Evolutionary conservation across 2,329 filamentous ascomycete genomes (phyloP), one percentile per base, ranked within the genome.

Genomic region (Graphium sp.): DNA sequence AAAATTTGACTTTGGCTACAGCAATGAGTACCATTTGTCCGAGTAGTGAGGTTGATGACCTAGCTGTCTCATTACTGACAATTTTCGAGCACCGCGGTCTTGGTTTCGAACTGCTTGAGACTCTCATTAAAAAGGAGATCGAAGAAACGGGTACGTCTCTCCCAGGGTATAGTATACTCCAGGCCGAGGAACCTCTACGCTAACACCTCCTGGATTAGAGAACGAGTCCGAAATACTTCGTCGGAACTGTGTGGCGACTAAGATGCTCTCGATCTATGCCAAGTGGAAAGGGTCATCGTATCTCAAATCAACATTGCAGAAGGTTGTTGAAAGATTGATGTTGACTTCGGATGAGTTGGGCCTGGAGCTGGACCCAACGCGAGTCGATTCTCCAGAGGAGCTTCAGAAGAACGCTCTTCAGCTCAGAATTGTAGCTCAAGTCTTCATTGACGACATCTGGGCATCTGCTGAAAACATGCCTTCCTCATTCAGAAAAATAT

Each of bases 381-480:
- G 71, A 33, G 66, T 74, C 4, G 49, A 50, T 20, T 70, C 68
- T 1, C 50, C 57, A 2, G 72, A 77, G 38, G 72, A 78, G 38
- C 52, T 77, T 3, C 56, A 74, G 40, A 74, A 71, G 40, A 79
- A 78, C 42, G 69, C 70, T 3, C 45, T 72, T 10, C 72, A 78
- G 41, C 55, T 79, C 23, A 62, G 67, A 29, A 68, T 74, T 19
- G 71, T 79, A 7, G 70, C 74, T 2, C 74, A 76, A 39, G 71
- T 77, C 5, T 78, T 79, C 39, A 76, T 78, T 31, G 72, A 77
- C 30, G 71, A 76, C 38, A 79, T 79, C 13, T 74, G 70, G 37
- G 64, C 63, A 26, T 78, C 73, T 3, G 60, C 66, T 5, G 46
- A 58, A 7, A 66, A 56, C 38, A 74, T 77, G 22, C 74, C 74